Percentiles rank a stretch among this genome's conserved stretches.
phyloP scores from a whole-genome alignment of 2,329 filamentous ascomycete species.

The Talaromyces marneffei region DNA sequence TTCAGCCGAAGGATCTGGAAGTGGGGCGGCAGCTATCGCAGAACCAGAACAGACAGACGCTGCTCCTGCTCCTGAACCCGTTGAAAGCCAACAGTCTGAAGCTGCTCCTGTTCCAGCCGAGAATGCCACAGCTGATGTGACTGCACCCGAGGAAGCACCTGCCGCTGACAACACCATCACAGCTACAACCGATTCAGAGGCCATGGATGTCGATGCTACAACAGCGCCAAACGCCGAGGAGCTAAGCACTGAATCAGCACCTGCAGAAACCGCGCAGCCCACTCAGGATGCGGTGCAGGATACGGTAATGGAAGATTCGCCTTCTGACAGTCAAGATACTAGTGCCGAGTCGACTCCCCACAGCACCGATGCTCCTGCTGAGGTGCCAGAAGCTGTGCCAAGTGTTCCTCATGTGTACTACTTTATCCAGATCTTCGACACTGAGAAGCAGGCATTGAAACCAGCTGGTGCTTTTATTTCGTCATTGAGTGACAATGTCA shows the following conservation, averaged over 20 bases:
- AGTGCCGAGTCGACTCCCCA: constrained; percentile 4
- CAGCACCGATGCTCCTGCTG: constrained; percentile 1
- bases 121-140: constrained; percentile 7
- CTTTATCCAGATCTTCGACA: constrained; percentile 49
- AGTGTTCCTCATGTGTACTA: constrained; percentile 40
- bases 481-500: constrained; percentile 36
- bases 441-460: constrained; percentile 40
- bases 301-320: constrained; percentile 15
- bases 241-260: background rate
- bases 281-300: constrained; percentile 14
- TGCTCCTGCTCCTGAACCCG: background rate
- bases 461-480: constrained; percentile 40
- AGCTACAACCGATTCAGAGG: constrained; percentile 25
- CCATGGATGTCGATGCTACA: constrained; percentile 19
- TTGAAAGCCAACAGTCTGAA: background rate
- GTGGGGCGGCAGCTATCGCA: background rate
- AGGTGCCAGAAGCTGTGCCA: constrained; percentile 17
- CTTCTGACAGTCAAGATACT: constrained; percentile 9
- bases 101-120: constrained; percentile 3
- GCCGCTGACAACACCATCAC: constrained; percentile 25
- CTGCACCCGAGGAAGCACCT: constrained; percentile 8
- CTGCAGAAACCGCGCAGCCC: background rate
- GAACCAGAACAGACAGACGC: background rate
- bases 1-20: constrained; percentile 11
- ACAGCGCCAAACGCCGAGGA: background rate